A percentile compares a stretch with the other conserved stretches of the same genome.
Conservation (phyloP, 306 rosid species). For the Canavalia gladiata region DNA sequence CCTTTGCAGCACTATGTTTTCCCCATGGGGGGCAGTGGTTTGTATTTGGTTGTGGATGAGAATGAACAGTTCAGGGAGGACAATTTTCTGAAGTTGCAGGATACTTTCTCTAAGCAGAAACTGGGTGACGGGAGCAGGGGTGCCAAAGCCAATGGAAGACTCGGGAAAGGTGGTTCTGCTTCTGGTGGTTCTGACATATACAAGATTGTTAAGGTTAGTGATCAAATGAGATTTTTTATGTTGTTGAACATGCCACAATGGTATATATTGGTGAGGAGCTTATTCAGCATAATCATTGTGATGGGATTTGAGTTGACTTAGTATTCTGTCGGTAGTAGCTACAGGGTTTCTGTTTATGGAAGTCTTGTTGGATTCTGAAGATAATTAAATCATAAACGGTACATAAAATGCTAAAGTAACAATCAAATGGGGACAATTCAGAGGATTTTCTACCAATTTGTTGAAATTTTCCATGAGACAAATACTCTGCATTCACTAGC, state of each 20-base stretch:
- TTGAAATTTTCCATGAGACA: not conserved
- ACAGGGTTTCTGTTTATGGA: not conserved
- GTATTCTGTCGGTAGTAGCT: not conserved
- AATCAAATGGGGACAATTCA: not conserved
- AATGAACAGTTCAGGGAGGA: conserved; percentile 87
- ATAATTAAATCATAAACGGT: not conserved
- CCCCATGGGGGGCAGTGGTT: conserved; percentile 79
- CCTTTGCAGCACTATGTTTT: conserved; percentile 94
- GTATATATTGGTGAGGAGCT: not conserved
- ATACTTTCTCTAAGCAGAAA: conserved; percentile 74
- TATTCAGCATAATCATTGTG: not conserved
- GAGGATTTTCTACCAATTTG: not conserved
- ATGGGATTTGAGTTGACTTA: not conserved
- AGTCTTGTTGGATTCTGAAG: not conserved
- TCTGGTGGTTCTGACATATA: conserved; percentile 91
- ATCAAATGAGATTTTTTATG: not conserved
- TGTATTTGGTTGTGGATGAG: conserved; percentile 93
- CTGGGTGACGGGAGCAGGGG: conserved; percentile 59
- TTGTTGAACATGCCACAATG: not conserved
- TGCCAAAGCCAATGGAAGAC: conserved; percentile 66
- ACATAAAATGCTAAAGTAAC: not conserved
- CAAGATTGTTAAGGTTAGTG: conserved; percentile 87
- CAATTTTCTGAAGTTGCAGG: conserved; percentile 78
- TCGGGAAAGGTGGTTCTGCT: conserved; percentile 68
- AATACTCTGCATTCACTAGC: not conserved